Evolutionary conservation across 371 early-diverging fungal species (phyloP).

Genomic region (Mucor ambiguus): DNA sequence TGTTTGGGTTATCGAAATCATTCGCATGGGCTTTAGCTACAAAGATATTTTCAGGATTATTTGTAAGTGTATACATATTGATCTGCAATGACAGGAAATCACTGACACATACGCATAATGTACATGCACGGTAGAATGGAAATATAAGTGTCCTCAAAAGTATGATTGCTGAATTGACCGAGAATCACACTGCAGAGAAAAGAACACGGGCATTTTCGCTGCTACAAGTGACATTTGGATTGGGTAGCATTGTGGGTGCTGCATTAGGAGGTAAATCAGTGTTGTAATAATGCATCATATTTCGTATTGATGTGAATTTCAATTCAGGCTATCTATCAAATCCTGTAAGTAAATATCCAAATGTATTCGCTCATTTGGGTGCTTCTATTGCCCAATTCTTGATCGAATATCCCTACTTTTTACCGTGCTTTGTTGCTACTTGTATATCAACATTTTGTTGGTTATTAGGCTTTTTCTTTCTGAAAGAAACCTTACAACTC

Average conservation of each 20-base stretch:
- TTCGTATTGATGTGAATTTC: background rate
- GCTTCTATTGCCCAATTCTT: conserved; percentile 53
- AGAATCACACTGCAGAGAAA: conserved; percentile 29
- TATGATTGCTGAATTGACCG: conserved; percentile 84
- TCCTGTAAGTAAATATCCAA: conserved; percentile 71
- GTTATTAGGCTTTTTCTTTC: conserved; percentile 62
- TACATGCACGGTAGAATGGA: conserved; percentile 42
- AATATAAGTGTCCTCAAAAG: conserved; percentile 86
- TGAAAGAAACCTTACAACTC: conserved; percentile 71
- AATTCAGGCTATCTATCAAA: conserved; percentile 66
- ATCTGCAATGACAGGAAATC: background rate
- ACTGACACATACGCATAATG: background rate
- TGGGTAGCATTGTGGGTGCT: conserved; percentile 70
- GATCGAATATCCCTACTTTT: conserved; percentile 74
- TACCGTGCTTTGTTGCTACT: conserved; percentile 81
- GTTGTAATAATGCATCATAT: conserved; percentile 26
- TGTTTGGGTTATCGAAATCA: conserved; percentile 78
- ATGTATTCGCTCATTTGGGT: conserved; percentile 61
- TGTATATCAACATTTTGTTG: conserved; percentile 64
- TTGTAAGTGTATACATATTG: conserved; percentile 39
- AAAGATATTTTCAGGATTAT: conserved; percentile 70
- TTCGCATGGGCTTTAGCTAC: conserved; percentile 68
- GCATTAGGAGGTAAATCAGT: conserved; percentile 57
- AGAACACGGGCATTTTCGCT: conserved; percentile 56
- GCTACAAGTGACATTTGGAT: conserved; percentile 57